Evolutionary conservation across 164 flowering plant species (phyloP), one percentile per base, ranked within the genome.

Genomic region (Vitis cinerea): DNA sequence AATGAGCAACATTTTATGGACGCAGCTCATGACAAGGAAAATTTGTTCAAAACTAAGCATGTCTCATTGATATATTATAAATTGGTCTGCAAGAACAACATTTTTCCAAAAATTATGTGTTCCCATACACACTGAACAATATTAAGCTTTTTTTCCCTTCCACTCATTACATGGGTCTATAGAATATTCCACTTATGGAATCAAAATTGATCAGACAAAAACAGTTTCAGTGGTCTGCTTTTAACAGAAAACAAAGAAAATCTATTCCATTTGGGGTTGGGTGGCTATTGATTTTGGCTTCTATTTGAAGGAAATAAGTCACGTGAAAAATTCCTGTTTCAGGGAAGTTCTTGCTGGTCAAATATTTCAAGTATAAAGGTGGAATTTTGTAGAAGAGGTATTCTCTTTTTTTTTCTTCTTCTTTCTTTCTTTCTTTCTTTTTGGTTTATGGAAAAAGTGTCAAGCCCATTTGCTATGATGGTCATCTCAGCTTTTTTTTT

Each of bases 141-240:
- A 29, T 53, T 44, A 44, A 67, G 29, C 53, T 12, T n/a, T 67
- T 57, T 56, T 67, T 67, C 70, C 29, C 17, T 47, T 58, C 12
- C 62, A 47, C 63, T 9, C 31, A 44, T 57, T 31, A 16, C 63
- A 44, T 15, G 59, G 53, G 63, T 47, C 14, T 50, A 10, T 8
- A 55, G 52, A 57, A 57, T 8, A 67, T 16, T 57, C 58, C 59
- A 10, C 11, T 49, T 11, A 17, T 16, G 58, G 70, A 67, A 67
- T 57, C 60, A 55, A 37, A 31, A 55, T 55, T 37, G 44, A 37
- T 37, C 59, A n/a, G 59, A 57, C 7, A n/a, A 8, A 57, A 57
- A 57, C 9, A 23, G 16, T 17, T 16, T 13, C 27, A 65, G 57
- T 30, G 37, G 55, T 50, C 9, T 64, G 67, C 67, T 14, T 50